Conservation (phyloP, 2,329 filamentous ascomycete genomes). For the Colletotrichum siamense region DNA sequence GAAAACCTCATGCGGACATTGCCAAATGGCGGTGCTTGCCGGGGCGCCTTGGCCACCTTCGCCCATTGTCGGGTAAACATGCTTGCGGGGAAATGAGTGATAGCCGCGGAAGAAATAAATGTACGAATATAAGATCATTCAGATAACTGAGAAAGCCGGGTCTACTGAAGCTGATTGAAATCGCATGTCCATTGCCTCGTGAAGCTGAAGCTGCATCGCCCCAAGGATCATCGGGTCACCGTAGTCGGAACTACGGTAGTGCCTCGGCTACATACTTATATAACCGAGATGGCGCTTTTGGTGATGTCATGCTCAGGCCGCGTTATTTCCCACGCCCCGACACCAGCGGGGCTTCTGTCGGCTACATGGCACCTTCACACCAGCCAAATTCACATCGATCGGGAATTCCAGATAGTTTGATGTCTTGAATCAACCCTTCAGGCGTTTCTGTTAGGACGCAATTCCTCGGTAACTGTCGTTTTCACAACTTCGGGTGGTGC, state of each 20-base stretch:
- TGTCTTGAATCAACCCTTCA: neutral
- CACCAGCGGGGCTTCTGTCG: neutral
- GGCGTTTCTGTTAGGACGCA: neutral
- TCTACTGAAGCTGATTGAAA: fast-evolving
- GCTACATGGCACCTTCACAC: neutral
- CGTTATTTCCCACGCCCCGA: neutral
- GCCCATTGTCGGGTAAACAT: neutral
- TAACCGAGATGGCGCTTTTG: neutral
- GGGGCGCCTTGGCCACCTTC: neutral
- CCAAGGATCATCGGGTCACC: neutral
- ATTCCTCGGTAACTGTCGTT: fast-evolving
- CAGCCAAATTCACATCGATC: neutral
- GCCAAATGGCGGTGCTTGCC: neutral
- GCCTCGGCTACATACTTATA: neutral
- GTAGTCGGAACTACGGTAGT: neutral
- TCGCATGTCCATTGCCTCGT: fast-evolving
- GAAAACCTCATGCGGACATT: neutral
- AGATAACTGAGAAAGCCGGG: fast-evolving
- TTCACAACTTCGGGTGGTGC: neutral
- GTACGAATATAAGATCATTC: no score
- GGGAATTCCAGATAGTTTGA: neutral
- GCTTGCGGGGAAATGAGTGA: fast-evolving
- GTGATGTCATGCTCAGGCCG: neutral
- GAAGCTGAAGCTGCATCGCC: neutral
- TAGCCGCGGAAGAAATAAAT: fast-evolving